These are phyloP conservation scores for Dipteronia sinensis DNA, from an alignment of 345 rosid genomes.

Conservation along the genomic window DNA sequence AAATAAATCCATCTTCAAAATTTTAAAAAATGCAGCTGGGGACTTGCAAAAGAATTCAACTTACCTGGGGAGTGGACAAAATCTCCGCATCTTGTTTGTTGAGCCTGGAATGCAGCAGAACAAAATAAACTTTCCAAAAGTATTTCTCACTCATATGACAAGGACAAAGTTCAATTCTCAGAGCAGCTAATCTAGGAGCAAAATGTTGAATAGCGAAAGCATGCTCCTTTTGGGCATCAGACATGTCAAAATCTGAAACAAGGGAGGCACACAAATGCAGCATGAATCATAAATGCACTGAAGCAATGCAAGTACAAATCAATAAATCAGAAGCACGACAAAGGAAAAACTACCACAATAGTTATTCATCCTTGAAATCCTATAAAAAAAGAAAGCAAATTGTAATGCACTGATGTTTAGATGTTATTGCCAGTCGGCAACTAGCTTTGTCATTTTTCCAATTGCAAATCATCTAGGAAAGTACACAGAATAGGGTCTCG, in stretches of 20 bases:
- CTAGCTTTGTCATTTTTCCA: neutral
- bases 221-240: constrained; percentile 81
- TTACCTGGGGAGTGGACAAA: constrained; percentile 85
- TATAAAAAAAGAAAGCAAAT: neutral
- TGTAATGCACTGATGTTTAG: neutral
- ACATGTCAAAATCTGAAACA: constrained; percentile 75
- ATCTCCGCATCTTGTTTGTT: constrained; percentile 70
- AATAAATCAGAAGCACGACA: neutral
- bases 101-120: constrained; percentile 89
- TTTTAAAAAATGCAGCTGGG: neutral
- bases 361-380: neutral
- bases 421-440: neutral
- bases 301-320: neutral
- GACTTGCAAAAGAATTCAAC: constrained; percentile 23
- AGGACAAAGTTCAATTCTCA: constrained; percentile 90
- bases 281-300: neutral
- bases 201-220: constrained; percentile 72
- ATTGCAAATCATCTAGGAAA: neutral
- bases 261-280: neutral
- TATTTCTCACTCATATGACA: constrained; percentile 84
- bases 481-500: neutral
- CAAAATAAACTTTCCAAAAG: constrained; percentile 98
- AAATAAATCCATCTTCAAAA: neutral
- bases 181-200: constrained; percentile 71
- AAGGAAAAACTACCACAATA: neutral